Conservation (phyloP, 148 eudicot species). For the Chenopodium berlandieri region DNA sequence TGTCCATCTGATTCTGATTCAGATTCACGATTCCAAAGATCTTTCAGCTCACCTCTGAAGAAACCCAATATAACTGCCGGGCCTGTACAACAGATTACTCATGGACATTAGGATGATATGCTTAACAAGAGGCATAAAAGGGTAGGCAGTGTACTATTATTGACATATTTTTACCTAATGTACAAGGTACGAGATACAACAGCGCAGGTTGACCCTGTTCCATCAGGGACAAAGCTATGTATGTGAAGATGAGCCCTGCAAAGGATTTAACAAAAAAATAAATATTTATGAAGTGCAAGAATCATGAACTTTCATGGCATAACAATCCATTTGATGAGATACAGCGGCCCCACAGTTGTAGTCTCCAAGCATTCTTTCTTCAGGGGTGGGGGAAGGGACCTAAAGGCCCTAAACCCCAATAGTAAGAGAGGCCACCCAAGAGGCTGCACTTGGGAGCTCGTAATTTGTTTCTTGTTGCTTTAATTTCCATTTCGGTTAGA, state of each 20-base stretch:
- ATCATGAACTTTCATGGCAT: neutral
- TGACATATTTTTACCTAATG: constrained; percentile 54
- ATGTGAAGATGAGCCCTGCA: constrained; percentile 69
- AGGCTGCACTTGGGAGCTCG: neutral
- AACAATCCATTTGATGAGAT: neutral
- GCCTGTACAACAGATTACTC: constrained; percentile 39
- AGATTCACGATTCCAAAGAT: constrained; percentile 61
- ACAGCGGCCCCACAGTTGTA: neutral
- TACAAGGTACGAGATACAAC: constrained; percentile 92
- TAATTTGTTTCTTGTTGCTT: neutral
- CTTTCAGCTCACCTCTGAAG: constrained; percentile 64
- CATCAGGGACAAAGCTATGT: constrained; percentile 75
- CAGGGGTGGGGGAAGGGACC: neutral
- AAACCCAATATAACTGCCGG: constrained; percentile 49
- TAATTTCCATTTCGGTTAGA: neutral
- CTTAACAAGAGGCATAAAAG: neutral
- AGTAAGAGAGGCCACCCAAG: neutral
- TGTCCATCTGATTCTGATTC: constrained; percentile 30
- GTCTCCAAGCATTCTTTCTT: neutral
- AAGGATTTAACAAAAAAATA: constrained; percentile 1
- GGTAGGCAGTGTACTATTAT: neutral
- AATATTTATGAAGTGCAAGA: neutral
- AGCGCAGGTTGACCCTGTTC: constrained; percentile 93
- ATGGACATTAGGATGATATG: neutral
- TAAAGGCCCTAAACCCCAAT: neutral